Evolutionary conservation across 768 basidiomycete species (phyloP), one percentile per base, ranked within the genome.

Genomic region (Termitomyces sp.): DNA sequence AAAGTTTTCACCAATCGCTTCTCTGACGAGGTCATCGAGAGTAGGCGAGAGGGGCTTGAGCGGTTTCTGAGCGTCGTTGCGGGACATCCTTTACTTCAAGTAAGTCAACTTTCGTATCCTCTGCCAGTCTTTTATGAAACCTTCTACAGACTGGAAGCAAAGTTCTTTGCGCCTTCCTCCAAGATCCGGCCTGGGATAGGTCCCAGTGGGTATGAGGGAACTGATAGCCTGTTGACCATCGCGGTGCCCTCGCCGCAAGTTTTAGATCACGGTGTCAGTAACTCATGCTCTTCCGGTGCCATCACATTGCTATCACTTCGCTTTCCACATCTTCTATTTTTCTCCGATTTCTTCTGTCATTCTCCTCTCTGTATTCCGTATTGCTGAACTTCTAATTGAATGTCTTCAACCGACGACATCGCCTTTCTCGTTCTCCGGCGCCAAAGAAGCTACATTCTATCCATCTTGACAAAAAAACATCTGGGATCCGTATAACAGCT

Each of bases 1-100:
- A 99, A 98, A 71, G 92, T 98, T 38, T 99, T 99, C 74, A 97
- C 95, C 31, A 98, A 97, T 66, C 80, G 97, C 36, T 99, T 98
- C 74, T 94, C 94, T 15, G 96, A 98, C 63, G 97, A 99, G 70
- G 89, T 98, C 42, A 98, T 99, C 55, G 96, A 98, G 71, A 76
- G 80, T 52, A 74, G 97, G 56, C 76, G 96, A 60, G 95, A 98
- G 66, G 96, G 96, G 1, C 73, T 98, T 22, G 96, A 98, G 74
- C 77, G 96, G 29, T 99, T 98, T 73, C 70, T 99, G 63, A 93
- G 91, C 62, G 85, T 99, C 58, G 96, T 99, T 45, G 97, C 97
- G 2, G 97, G 97, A 0, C 97, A 99, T 68, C 97, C 97, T 7
- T 75, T 99, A 53, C 74, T 99, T 23, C 96, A 99, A 85, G 94